Evolutionary conservation across 2,329 filamentous ascomycete genomes (phyloP).

Genomic region (Beauveria scarabaeidicola): DNA sequence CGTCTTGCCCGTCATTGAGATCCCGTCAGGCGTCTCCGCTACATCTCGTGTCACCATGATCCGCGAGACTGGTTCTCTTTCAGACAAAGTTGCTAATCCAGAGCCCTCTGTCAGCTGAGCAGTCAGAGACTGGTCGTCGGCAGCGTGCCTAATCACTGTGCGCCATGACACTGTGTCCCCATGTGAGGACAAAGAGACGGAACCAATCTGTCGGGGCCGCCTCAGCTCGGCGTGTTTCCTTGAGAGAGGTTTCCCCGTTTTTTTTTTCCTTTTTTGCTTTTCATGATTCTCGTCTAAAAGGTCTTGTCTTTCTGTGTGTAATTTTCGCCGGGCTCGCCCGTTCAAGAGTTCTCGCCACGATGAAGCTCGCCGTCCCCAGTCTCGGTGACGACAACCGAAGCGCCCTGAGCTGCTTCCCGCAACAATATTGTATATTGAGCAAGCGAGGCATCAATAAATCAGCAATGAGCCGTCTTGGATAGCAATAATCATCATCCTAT

Average conservation of each 20-base stretch:
- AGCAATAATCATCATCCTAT: background rate
- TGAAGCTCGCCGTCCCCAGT: background rate
- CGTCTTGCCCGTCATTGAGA: too few relatives aligned
- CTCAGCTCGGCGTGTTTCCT: background rate
- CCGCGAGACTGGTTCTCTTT: background rate
- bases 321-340: background rate
- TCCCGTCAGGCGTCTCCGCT: background rate
- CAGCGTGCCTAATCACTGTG: background rate
- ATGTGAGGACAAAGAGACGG: too few relatives aligned
- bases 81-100: background rate
- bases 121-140: background rate
- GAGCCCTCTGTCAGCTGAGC: background rate
- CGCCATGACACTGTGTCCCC: too few relatives aligned
- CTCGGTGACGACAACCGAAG: background rate
- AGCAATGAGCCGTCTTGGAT: background rate
- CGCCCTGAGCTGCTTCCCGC: background rate
- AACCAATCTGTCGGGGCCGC: background rate
- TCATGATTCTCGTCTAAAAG: background rate
- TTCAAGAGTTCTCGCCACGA: background rate
- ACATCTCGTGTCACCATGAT: background rate
- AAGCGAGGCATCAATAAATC: background rate
- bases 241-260: background rate
- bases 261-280: too few relatives aligned
- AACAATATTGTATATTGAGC: background rate
- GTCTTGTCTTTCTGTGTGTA: background rate